Evolutionary conservation across 345 rosid species (phyloP).

Genomic region (Lepidium didymum): DNA sequence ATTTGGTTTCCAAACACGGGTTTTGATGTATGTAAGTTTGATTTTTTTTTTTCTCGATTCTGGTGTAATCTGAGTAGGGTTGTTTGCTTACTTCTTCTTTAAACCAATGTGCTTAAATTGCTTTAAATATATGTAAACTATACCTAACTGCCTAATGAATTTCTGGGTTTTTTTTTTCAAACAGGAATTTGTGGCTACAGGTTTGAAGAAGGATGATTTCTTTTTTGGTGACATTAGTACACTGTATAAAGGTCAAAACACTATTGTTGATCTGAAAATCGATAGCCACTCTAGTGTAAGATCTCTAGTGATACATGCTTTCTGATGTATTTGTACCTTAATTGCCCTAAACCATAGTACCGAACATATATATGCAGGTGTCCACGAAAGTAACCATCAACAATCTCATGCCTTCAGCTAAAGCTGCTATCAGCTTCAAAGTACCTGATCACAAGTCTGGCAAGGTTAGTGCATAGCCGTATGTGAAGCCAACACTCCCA

Average conservation of each 20-base stretch:
- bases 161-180: background rate
- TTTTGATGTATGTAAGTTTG: background rate
- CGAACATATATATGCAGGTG: slow-evolving; percentile 35
- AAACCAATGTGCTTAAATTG: background rate
- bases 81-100: background rate
- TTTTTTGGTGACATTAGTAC: slow-evolving; percentile 70
- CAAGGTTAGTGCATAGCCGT: slow-evolving; percentile 55
- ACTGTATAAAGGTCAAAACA: slow-evolving; percentile 49
- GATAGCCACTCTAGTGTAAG: slow-evolving; percentile 69
- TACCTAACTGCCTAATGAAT: background rate
- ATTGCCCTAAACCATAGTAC: background rate
- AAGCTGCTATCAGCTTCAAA: slow-evolving; percentile 55
- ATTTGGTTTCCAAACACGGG: background rate
- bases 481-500: background rate
- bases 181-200: slow-evolving; percentile 73
- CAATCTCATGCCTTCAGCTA: slow-evolving; percentile 52
- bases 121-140: background rate
- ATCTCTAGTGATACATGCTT: background rate
- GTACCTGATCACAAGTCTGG: slow-evolving; percentile 91
- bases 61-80: background rate
- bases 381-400: slow-evolving; percentile 59
- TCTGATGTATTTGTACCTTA: background rate
- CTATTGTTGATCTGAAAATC: slow-evolving; percentile 68
- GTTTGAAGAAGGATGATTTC: slow-evolving; percentile 52
- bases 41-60: background rate